Percentiles rank a stretch among this genome's conserved stretches.
Conservation (phyloP, 495 filamentous ascomycete species). For the Podospora conica region DNA sequence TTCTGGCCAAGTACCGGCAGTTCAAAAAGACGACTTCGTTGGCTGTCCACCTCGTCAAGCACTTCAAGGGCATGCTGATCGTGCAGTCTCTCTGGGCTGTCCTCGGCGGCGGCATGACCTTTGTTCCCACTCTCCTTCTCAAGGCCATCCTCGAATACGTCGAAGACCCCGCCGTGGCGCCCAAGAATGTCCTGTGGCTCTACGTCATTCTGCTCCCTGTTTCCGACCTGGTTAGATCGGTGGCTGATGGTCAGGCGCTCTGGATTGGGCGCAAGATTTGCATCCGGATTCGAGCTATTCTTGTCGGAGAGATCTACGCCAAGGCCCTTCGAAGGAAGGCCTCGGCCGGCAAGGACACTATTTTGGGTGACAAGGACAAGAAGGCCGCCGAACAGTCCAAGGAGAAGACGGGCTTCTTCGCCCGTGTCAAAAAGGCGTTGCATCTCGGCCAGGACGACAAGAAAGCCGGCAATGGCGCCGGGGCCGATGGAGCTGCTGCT, state of each 20-base stretch:
- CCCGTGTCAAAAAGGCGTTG: conserved; percentile 45
- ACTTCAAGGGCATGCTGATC: conserved; percentile 72
- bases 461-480: conserved; percentile 17
- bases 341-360: conserved; percentile 64
- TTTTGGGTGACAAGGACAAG: conserved; percentile 50
- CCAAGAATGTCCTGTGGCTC: conserved; percentile 89
- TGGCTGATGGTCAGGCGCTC: conserved; percentile 80
- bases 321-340: conserved; percentile 93
- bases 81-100: conserved; percentile 76
- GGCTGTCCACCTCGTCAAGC: conserved; percentile 72
- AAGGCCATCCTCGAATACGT: conserved; percentile 90
- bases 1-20: conserved; percentile 78
- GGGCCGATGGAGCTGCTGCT: conserved; percentile 23
- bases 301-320: conserved; percentile 95
- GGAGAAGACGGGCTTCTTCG: conserved; percentile 43
- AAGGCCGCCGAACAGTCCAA: conserved; percentile 23
- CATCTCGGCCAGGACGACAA: conserved; percentile 53
- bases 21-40: conserved; percentile 76
- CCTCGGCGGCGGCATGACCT: conserved; percentile 72
- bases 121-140: conserved; percentile 84
- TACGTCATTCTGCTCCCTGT: conserved; percentile 86
- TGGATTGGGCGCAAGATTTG: conserved; percentile 92
- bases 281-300: conserved; percentile 85
- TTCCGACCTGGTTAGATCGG: conserved; percentile 67
- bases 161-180: conserved; percentile 70